Conservation (phyloP, 2,329 filamentous ascomycete species). For the Claviceps fusiformis region DNA sequence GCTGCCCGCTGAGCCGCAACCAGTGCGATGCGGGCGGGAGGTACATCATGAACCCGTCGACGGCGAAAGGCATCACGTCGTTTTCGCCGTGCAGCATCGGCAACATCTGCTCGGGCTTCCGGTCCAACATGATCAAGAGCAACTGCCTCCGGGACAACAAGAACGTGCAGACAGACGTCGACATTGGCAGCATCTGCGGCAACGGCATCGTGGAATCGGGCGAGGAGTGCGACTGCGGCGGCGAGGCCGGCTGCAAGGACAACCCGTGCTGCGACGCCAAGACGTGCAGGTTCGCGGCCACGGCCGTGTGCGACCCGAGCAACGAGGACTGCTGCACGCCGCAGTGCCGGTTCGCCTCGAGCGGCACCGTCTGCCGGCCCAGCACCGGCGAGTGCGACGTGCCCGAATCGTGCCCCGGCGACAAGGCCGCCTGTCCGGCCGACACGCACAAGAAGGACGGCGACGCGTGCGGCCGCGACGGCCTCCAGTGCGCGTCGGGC, state of each 20-base stretch:
- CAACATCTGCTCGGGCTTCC: slow-evolving; percentile 83
- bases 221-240: slow-evolving; percentile 94
- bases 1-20: slow-evolving; percentile 60
- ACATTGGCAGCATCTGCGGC: slow-evolving; percentile 75
- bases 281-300: slow-evolving; percentile 72
- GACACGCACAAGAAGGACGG: slow-evolving; percentile 61
- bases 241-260: slow-evolving; percentile 51
- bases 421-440: slow-evolving; percentile 55
- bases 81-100: slow-evolving; percentile 87
- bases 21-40: slow-evolving; percentile 63
- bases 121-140: slow-evolving; percentile 56
- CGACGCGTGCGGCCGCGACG: slow-evolving; percentile 48
- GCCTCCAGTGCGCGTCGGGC: slow-evolving; percentile 71
- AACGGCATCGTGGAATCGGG: slow-evolving; percentile 93
- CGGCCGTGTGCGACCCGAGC: slow-evolving; percentile 63
- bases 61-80: slow-evolving; percentile 52
- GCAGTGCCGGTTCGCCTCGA: slow-evolving; percentile 51
- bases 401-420: slow-evolving; percentile 68
- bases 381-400: slow-evolving; percentile 77
- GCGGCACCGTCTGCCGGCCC: slow-evolving; percentile 63
- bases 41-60: slow-evolving; percentile 96
- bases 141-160: slow-evolving; percentile 75
- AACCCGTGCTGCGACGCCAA: slow-evolving; percentile 74
- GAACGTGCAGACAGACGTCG: slow-evolving; percentile 66
- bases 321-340: slow-evolving; percentile 72